phyloP scores from a whole-genome alignment of 805 yeast species.

The Cyberlindnera lachancei region DNA sequence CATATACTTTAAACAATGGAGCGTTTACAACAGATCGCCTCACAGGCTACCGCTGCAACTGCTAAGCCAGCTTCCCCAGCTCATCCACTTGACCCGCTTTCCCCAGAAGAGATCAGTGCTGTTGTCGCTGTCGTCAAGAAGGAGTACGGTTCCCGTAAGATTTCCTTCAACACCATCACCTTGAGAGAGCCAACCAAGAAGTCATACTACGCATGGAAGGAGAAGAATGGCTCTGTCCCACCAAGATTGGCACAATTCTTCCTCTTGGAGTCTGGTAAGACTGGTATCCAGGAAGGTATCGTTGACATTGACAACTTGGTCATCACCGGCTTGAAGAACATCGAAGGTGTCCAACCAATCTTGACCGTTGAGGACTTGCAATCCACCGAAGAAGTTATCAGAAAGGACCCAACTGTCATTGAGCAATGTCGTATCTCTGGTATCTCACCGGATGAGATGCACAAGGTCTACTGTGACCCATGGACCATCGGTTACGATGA shows the following conservation, averaged over 20 bases:
- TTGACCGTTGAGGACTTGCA: conserved; percentile 63
- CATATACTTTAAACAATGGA: conserved; percentile 34
- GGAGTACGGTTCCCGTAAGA: conserved; percentile 34
- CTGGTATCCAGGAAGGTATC: conserved; percentile 66
- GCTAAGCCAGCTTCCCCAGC: conserved; percentile 48
- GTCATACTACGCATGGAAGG: conserved; percentile 60
- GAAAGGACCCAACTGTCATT: conserved; percentile 65
- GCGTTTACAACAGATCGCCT: conserved; percentile 57
- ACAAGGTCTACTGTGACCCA: conserved; percentile 55
- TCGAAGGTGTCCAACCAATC: conserved; percentile 66
- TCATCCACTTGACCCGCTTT: conserved; percentile 69
- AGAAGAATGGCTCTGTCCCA: conserved; percentile 50
- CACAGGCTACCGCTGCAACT: conserved; percentile 50
- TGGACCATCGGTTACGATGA: conserved; percentile 69
- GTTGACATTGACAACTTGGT: conserved; percentile 46
- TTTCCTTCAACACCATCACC: conserved; percentile 63
- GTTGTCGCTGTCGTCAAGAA: conserved; percentile 46
- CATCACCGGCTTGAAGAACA: conserved; percentile 39
- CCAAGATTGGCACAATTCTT: conserved; percentile 65
- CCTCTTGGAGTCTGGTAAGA: conserved; percentile 46
- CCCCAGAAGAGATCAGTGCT: conserved; percentile 53
- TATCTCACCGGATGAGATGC: conserved; percentile 42
- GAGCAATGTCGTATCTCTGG: conserved; percentile 69
- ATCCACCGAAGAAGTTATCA: conserved; percentile 54
- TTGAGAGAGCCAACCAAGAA: conserved; percentile 64